Evolutionary conservation across 1,284 basidiomycete species (phyloP).

Genomic region (Apiotrichum mycotoxinovorans): DNA sequence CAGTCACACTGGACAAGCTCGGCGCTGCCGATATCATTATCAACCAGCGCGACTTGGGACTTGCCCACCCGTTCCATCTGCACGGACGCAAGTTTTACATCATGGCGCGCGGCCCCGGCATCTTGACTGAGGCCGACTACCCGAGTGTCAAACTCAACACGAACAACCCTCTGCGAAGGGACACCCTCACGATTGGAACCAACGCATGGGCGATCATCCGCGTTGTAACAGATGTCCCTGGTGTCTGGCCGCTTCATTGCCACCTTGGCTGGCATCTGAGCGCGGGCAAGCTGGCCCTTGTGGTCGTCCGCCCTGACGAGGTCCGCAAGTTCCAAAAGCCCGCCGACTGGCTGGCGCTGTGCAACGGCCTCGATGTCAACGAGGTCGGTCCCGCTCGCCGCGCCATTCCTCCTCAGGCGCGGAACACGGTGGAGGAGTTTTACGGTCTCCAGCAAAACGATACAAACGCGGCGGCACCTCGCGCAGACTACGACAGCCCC

Average conservation of each 20-base stretch:
- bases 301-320: conserved; percentile 3
- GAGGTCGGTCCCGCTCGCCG: not conserved
- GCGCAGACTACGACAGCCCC: not conserved
- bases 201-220: conserved; percentile 25
- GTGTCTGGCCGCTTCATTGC: conserved; percentile 30
- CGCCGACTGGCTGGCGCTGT: conserved; percentile 1
- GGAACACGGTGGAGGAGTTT: not conserved
- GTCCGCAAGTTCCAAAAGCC: not conserved
- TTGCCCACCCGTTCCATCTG: conserved; percentile 46
- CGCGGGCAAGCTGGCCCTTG: conserved; percentile 17
- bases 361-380: not conserved
- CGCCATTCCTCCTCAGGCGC: not conserved
- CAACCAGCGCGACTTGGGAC: conserved; percentile 34
- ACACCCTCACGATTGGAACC: conserved; percentile 39
- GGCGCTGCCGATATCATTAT: conserved; percentile 28
- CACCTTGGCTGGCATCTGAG: conserved; percentile 30
- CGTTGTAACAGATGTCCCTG: conserved; percentile 23
- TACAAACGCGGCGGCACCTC: too few relatives aligned
- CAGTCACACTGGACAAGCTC: conserved; percentile 25
- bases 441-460: too few relatives aligned
- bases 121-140: conserved; percentile 18
- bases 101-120: conserved; percentile 40
- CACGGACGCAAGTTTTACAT: conserved; percentile 35
- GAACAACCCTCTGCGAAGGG: conserved; percentile 45
- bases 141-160: not conserved